A percentile compares a stretch with the other conserved stretches of the same genome.
Conservation (phyloP, 768 basidiomycete species). For the Boletus vermiculosoides region DNA sequence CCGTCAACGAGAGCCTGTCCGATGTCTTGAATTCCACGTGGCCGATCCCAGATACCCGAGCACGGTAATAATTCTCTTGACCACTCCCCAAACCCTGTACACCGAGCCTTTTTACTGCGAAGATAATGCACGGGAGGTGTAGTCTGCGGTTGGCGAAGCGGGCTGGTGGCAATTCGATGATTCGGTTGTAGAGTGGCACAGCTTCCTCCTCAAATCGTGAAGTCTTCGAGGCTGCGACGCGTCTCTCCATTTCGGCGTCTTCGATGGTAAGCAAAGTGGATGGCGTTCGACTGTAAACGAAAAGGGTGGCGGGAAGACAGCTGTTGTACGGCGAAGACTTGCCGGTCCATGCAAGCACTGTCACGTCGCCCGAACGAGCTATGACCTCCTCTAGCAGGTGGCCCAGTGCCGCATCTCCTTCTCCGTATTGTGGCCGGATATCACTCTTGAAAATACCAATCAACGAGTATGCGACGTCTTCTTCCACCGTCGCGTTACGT, state of each 20-base stretch:
- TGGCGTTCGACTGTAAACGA: not conserved
- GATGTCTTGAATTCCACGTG: slow-evolving; percentile 4
- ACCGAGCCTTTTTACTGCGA: slow-evolving; percentile 1
- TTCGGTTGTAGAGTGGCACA: not conserved
- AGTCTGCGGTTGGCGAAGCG: slow-evolving; percentile 4
- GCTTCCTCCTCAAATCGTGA: not conserved
- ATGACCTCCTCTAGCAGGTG: slow-evolving; percentile 9
- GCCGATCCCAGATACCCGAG: slow-evolving; percentile 5
- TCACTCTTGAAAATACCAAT: slow-evolving; percentile 15
- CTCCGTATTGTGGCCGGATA: slow-evolving; percentile 1
- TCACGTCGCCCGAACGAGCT: slow-evolving; percentile 1
- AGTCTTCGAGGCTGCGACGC: not conserved
- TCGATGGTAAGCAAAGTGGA: not conserved
- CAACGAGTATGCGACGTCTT: slow-evolving; percentile 11
- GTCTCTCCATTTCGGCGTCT: not conserved
- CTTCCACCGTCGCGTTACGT: slow-evolving; percentile 1
- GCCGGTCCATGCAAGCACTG: slow-evolving; percentile 5
- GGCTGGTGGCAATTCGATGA: not conserved
- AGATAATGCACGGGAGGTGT: slow-evolving; percentile 11
- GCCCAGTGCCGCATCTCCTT: slow-evolving; percentile 1
- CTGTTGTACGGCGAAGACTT: slow-evolving; percentile 8
- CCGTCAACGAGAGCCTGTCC: not conserved
- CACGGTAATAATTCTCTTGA: slow-evolving; percentile 1
- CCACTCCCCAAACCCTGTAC: not conserved
- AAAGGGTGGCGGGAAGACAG: slow-evolving; percentile 4